Evolutionary conservation across 345 rosid species (phyloP).

Genomic region (Nephelium lappaceum): DNA sequence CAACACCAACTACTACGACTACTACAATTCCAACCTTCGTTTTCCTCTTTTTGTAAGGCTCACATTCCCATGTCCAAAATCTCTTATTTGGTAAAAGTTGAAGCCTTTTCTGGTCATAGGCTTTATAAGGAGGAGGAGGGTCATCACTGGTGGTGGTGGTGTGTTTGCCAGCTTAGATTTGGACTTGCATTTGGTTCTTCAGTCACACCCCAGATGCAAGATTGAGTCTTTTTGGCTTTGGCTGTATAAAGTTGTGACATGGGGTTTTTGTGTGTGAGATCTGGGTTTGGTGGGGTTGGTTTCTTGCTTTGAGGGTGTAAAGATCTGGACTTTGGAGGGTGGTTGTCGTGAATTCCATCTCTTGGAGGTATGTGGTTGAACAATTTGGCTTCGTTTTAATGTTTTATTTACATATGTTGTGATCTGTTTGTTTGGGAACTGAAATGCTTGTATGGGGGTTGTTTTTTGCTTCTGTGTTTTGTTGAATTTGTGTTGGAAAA

Average conservation of each 20-base stretch:
- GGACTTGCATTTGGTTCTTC: slow-evolving; percentile 28
- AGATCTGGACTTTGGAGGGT: slow-evolving; percentile 52
- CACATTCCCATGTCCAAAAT: slow-evolving; percentile 27
- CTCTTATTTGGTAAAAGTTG: slow-evolving; percentile 8
- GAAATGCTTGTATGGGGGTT: slow-evolving; percentile 7
- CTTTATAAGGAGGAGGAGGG: slow-evolving; percentile 17
- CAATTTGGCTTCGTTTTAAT: slow-evolving; percentile 11
- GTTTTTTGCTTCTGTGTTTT: background rate
- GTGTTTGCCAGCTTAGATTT: slow-evolving; percentile 69
- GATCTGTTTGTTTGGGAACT: slow-evolving; percentile 35
- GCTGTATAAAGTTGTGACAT: slow-evolving; percentile 25
- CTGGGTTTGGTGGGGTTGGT: slow-evolving; percentile 26
- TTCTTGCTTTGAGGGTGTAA: slow-evolving; percentile 26
- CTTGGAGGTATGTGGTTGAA: slow-evolving; percentile 35
- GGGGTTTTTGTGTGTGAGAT: slow-evolving; percentile 43
- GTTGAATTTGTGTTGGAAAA: background rate
- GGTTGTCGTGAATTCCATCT: slow-evolving; percentile 20
- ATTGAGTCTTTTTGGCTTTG: slow-evolving; percentile 30
- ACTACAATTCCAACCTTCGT: background rate
- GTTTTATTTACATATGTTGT: slow-evolving; percentile 5
- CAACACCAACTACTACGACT: slow-evolving; percentile 3
- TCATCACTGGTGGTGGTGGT: slow-evolving; percentile 23
- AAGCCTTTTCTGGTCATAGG: slow-evolving; percentile 30
- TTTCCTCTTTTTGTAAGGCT: background rate
- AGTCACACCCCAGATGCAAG: slow-evolving; percentile 29